Evolutionary conservation across 805 yeast genomes (phyloP).

Genomic region (Yamadazyma ubonensis): DNA sequence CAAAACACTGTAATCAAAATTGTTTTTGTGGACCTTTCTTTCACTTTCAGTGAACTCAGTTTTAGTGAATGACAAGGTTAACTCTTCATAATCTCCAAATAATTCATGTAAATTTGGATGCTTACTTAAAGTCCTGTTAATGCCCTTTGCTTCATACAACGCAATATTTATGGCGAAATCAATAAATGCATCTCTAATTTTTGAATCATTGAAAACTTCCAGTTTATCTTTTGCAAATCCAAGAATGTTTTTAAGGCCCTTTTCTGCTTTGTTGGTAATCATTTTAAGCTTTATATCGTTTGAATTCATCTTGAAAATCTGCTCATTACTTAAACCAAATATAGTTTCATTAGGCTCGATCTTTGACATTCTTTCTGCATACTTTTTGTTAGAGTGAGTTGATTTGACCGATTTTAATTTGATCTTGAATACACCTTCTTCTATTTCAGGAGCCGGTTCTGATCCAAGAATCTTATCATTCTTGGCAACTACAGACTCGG

Average conservation of each 20-base stretch:
- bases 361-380: conserved; percentile 29
- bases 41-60: conserved; percentile 36
- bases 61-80: conserved; percentile 31
- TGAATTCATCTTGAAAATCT: conserved; percentile 29
- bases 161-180: conserved; percentile 35
- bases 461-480: background rate
- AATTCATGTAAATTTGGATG: conserved; percentile 28
- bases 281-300: conserved; percentile 41
- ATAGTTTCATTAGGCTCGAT: conserved; percentile 35
- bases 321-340: conserved; percentile 36
- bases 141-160: conserved; percentile 35
- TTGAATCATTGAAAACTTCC: conserved; percentile 9
- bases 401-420: conserved; percentile 24
- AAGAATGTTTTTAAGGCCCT: conserved; percentile 9
- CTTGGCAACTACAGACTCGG: no score
- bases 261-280: conserved; percentile 28
- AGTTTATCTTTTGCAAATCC: conserved; percentile 6
- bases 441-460: conserved; percentile 1
- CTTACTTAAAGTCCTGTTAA: conserved; percentile 23
- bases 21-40: conserved; percentile 32
- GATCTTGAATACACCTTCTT: conserved; percentile 11
- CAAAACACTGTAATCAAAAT: conserved; percentile 38
- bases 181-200: conserved; percentile 22
- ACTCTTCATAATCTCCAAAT: conserved; percentile 29
- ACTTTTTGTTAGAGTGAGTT: conserved; percentile 21